A percentile compares a stretch with the other conserved stretches of the same genome.
Evolutionary conservation across 75 land plant species (phyloP).

Genomic region (Sequoia sempervirens): DNA sequence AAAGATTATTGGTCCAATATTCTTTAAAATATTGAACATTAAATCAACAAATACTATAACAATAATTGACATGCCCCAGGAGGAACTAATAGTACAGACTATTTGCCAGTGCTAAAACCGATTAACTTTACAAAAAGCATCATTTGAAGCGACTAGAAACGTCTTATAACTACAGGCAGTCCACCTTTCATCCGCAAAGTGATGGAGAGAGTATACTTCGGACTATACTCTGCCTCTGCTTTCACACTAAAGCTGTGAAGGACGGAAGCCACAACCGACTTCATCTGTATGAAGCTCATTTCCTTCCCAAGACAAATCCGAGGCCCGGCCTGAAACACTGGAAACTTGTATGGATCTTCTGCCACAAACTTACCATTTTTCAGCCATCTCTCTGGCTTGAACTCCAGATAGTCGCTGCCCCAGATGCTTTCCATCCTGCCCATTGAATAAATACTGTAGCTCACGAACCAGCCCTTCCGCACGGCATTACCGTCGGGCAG

Average conservation of each 20-base stretch:
- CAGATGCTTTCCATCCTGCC: constrained; percentile 11
- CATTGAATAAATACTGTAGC: constrained; percentile 6
- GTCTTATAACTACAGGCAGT: constrained; percentile 29
- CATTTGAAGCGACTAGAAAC: neutral
- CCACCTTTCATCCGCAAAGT: constrained; percentile 63
- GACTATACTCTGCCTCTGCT: constrained; percentile 30
- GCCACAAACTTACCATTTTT: constrained; percentile 22
- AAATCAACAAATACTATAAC: no score
- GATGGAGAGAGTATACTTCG: constrained; percentile 35
- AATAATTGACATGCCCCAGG: no score
- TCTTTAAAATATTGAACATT: no score
- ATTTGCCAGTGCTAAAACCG: no score
- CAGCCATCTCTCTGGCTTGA: constrained; percentile 19
- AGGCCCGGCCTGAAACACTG: constrained; percentile 32
- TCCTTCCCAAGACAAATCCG: constrained; percentile 38
- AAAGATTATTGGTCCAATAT: no score
- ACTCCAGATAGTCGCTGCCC: neutral
- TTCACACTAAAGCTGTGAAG: constrained; percentile 31
- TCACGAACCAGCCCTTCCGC: constrained; percentile 13
- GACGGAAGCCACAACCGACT: constrained; percentile 13
- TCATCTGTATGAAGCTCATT: constrained; percentile 34
- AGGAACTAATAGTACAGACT: no score
- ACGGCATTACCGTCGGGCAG: constrained; percentile 66
- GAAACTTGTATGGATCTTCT: constrained; percentile 23
- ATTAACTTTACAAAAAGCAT: no score